These are phyloP conservation scores for Hymenoscyphus linearis DNA, from an alignment of 2,329 filamentous ascomycete genomes.

Conservation along the genomic window DNA sequence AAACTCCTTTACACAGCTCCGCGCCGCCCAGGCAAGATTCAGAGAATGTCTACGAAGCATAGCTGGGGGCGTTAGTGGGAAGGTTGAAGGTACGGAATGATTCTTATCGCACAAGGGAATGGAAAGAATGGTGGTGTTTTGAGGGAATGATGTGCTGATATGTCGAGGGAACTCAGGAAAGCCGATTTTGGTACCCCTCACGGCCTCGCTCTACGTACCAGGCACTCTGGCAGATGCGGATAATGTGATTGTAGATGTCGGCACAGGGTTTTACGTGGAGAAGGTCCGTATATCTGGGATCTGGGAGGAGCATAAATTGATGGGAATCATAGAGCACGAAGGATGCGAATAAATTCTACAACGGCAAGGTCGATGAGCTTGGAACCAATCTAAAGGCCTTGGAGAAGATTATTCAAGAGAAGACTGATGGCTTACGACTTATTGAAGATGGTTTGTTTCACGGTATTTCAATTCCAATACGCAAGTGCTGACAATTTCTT, in stretches of 20 bases:
- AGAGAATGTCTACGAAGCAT: constrained; percentile 82
- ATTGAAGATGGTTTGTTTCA: constrained; percentile 73
- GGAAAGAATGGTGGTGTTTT: not conserved
- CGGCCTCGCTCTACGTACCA: constrained; percentile 89
- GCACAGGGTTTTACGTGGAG: constrained; percentile 91
- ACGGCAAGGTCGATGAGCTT: constrained; percentile 61
- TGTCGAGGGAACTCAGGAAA: constrained; percentile 34
- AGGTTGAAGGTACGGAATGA: constrained; percentile 31
- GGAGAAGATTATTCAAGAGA: constrained; percentile 64
- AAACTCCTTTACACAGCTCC: constrained; percentile 81
- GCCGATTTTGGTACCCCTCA: constrained; percentile 83
- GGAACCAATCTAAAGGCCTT: constrained; percentile 60
- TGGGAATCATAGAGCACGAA: constrained; percentile 39
- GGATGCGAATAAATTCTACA: constrained; percentile 63
- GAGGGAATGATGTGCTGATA: constrained; percentile 8
- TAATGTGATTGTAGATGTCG: constrained; percentile 83
- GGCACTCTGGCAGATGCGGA: constrained; percentile 70
- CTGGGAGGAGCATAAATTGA: constrained; percentile 8
- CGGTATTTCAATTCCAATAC: not conserved
- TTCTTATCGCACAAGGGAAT: not conserved
- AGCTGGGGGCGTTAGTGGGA: constrained; percentile 46
- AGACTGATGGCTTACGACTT: constrained; percentile 77
- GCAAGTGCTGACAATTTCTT: constrained; percentile 13
- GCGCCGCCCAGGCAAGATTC: constrained; percentile 87
- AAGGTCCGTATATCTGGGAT: constrained; percentile 51